These are phyloP conservation scores for Neocucurbitaria cava DNA, from an alignment of 2,329 filamentous ascomycete genomes.

Conservation along the genomic window DNA sequence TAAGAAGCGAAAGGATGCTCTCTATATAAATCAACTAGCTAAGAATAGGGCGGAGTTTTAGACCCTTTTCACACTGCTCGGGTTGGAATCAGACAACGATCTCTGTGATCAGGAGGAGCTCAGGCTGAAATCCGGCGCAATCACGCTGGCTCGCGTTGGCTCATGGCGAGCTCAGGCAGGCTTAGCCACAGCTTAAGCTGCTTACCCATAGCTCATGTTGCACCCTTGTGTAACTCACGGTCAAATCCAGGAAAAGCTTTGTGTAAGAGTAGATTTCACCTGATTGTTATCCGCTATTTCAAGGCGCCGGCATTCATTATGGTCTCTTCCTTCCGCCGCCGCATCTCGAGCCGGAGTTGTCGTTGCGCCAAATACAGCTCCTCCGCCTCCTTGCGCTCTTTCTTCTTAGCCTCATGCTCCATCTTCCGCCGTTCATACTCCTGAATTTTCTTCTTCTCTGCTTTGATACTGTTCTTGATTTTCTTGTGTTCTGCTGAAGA, in stretches of 20 bases:
- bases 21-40: not conserved
- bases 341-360: slow-evolving; percentile 52
- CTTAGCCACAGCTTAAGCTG: slow-evolving; percentile 20
- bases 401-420: slow-evolving; percentile 44
- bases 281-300: slow-evolving; percentile 20
- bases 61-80: slow-evolving; percentile 31
- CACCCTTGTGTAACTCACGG: not conserved
- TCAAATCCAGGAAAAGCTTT: not conserved
- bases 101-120: too few relatives aligned
- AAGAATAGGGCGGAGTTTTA: slow-evolving; percentile 1
- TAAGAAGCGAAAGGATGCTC: not conserved
- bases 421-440: slow-evolving; percentile 41
- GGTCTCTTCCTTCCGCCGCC: slow-evolving; percentile 51
- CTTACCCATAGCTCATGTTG: slow-evolving; percentile 1
- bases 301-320: slow-evolving; percentile 53
- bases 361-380: slow-evolving; percentile 38
- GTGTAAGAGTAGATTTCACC: not conserved
- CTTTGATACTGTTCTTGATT: slow-evolving; percentile 50
- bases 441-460: slow-evolving; percentile 49
- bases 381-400: slow-evolving; percentile 38
- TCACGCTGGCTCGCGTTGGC: slow-evolving; percentile 19
- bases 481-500: slow-evolving; percentile 51
- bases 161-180: slow-evolving; percentile 15
- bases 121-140: not conserved
- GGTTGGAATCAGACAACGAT: not conserved